A percentile compares a stretch with the other conserved stretches of the same genome.
Conservation (phyloP, 768 basidiomycete genomes). For the button mushroom (Agaricus bisporus) region DNA sequence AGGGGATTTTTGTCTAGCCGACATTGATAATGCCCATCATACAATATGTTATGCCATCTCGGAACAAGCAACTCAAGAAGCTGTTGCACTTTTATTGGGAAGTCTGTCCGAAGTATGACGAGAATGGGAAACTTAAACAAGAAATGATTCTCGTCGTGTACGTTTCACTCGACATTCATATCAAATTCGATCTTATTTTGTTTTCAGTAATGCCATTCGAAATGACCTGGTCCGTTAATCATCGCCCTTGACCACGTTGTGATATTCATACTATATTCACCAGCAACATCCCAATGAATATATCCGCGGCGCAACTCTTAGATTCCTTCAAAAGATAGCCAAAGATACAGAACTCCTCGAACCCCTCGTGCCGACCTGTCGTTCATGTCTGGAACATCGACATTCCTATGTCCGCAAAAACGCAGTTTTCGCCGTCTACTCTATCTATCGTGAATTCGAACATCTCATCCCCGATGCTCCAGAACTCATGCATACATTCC, state of each 20-base stretch:
- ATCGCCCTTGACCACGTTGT: neutral
- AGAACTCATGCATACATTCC: constrained; percentile 93
- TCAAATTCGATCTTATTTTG: constrained; percentile 6
- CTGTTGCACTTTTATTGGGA: constrained; percentile 95
- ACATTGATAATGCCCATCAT: constrained; percentile 95
- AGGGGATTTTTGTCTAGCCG: constrained; percentile 47
- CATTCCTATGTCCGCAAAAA: constrained; percentile 98
- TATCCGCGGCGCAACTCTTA: constrained; percentile 94
- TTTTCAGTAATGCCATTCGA: constrained; percentile 83
- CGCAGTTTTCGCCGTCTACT: constrained; percentile 92
- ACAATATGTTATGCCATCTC: constrained; percentile 93
- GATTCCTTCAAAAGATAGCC: constrained; percentile 93
- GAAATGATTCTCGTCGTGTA: constrained; percentile 99
- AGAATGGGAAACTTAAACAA: constrained; percentile 95
- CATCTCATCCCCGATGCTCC: constrained; percentile 94
- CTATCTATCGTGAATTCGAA: constrained; percentile 93
- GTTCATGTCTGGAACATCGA: constrained; percentile 92
- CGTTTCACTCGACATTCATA: constrained; percentile 24
- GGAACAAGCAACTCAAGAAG: constrained; percentile 97
- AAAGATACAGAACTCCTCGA: constrained; percentile 92
- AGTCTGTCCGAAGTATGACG: constrained; percentile 96
- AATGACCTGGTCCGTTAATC: constrained; percentile 78
- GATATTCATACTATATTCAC: constrained; percentile 1
- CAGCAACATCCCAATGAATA: constrained; percentile 99
- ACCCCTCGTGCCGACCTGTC: constrained; percentile 90